A percentile compares a stretch with the other conserved stretches of the same genome.
These are phyloP conservation scores for Adiantum capillusveneris DNA, from an alignment of 75 land plant genomes.

Conservation along the genomic window DNA sequence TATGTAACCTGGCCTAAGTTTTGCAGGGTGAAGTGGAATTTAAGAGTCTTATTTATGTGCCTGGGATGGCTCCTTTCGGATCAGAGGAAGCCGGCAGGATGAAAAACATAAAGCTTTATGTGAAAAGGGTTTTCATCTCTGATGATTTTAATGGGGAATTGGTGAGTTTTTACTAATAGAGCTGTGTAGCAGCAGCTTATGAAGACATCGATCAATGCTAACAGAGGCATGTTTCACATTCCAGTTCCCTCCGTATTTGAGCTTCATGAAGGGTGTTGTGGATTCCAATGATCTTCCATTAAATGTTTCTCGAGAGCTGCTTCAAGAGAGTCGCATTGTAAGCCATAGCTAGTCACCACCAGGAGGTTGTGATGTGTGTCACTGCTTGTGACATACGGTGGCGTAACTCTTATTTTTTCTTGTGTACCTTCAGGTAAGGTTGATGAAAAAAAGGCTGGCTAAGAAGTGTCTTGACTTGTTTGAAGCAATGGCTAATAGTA, in stretches of 20 bases:
- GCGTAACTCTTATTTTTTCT: not conserved
- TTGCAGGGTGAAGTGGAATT: slow-evolving; percentile 98
- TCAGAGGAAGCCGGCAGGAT: slow-evolving; percentile 79
- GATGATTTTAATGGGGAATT: slow-evolving; percentile 97
- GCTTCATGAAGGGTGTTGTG: slow-evolving; percentile 95
- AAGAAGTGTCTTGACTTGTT: slow-evolving; percentile 96
- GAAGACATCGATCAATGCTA: too few relatives aligned
- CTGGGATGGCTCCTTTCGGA: slow-evolving; percentile 98
- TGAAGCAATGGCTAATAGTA: slow-evolving; percentile 69
- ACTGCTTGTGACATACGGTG: not conserved
- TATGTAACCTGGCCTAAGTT: too few relatives aligned
- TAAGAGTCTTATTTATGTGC: slow-evolving; percentile 80
- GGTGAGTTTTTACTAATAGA: slow-evolving; percentile 57
- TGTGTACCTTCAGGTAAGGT: slow-evolving; percentile 55
- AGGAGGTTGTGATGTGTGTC: not conserved
- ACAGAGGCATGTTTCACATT: not conserved
- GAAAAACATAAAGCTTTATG: slow-evolving; percentile 85
- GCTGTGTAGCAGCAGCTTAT: too few relatives aligned
- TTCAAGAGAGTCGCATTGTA: slow-evolving; percentile 95
- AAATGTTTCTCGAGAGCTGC: slow-evolving; percentile 95
- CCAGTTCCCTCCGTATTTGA: slow-evolving; percentile 89
- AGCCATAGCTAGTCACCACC: slow-evolving; percentile 9
- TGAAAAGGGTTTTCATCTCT: slow-evolving; percentile 95
- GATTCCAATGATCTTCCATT: slow-evolving; percentile 97
- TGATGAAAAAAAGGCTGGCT: slow-evolving; percentile 93